These are phyloP conservation scores for Macaranga tanarius DNA, from an alignment of 441 rosid genomes.

Conservation along the genomic window DNA sequence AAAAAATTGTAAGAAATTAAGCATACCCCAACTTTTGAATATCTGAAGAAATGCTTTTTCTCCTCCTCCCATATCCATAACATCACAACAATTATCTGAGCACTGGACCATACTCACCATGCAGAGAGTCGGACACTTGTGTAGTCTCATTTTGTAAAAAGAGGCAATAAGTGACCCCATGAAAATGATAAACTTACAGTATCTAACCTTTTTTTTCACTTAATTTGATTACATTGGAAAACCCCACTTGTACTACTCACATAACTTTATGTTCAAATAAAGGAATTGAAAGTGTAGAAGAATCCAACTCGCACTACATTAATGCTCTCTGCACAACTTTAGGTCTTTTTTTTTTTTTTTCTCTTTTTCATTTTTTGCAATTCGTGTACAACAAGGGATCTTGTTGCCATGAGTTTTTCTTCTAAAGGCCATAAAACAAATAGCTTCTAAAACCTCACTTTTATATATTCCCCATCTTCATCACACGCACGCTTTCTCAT, in stretches of 20 bases:
- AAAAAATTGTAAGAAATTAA: background rate
- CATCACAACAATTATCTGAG: background rate
- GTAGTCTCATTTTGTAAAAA: background rate
- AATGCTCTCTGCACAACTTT: background rate
- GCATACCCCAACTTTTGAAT: background rate
- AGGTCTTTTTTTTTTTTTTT: background rate
- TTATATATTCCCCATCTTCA: constrained; percentile 32
- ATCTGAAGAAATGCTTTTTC: background rate
- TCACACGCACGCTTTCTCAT: constrained; percentile 36
- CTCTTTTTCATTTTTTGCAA: background rate
- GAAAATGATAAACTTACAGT: background rate
- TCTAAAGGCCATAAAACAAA: constrained; percentile 27
- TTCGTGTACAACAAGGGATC: constrained; percentile 22
- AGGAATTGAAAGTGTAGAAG: constrained; percentile 14
- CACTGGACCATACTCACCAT: background rate
- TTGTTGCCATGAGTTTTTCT: background rate
- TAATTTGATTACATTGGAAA: constrained; percentile 14
- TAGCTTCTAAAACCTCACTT: constrained; percentile 29
- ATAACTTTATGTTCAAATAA: constrained; percentile 18
- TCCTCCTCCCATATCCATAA: background rate
- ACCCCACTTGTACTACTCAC: constrained; percentile 19
- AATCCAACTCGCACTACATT: constrained; percentile 17
- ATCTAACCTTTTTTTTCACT: background rate
- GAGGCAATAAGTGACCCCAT: constrained; percentile 1
- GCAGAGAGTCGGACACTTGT: constrained; percentile 3